These are phyloP conservation scores for Hondaea fermentalgiana DNA, from an alignment of 108 stramenopile species.

Conservation along the genomic window DNA sequence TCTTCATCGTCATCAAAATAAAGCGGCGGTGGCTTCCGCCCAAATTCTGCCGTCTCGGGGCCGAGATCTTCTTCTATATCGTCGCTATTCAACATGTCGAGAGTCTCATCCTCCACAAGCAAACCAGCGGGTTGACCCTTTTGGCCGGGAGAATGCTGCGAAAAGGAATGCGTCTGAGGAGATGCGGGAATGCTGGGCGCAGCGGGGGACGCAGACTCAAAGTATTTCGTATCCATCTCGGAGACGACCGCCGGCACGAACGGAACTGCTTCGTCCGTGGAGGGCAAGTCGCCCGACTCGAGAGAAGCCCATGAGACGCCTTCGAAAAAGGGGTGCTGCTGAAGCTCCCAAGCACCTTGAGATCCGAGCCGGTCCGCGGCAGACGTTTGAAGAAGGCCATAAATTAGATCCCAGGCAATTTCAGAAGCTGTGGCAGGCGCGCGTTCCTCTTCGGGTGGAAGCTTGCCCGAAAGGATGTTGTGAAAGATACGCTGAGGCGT, in stretches of 20 bases:
- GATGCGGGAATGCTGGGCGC: neutral
- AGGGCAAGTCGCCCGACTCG: conserved; percentile 64
- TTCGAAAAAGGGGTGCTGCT: conserved; percentile 75
- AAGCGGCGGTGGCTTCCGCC: neutral
- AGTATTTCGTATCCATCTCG: neutral
- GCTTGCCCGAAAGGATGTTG: conserved; percentile 78
- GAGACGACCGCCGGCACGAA: neutral
- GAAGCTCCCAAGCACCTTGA: conserved; percentile 77
- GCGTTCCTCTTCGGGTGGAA: conserved; percentile 49
- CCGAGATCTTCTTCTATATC: neutral
- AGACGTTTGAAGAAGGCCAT: conserved; percentile 78
- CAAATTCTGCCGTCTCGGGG: neutral
- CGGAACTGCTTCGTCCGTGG: conserved; percentile 60
- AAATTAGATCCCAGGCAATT: conserved; percentile 53
- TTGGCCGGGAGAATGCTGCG: too few species aligned
- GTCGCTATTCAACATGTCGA: too few species aligned
- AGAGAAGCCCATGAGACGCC: conserved; percentile 78
- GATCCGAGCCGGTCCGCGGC: conserved; percentile 75
- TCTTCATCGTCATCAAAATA: neutral
- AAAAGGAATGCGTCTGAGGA: too few species aligned
- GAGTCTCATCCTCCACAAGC: too few species aligned
- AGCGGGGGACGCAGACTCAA: neutral
- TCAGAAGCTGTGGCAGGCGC: conserved; percentile 66
- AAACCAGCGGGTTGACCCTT: too few species aligned
- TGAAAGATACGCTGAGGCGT: conserved; percentile 88